phyloP scores from a whole-genome alignment of 345 rosid genomes.

The Gynandropsis gynandra region DNA sequence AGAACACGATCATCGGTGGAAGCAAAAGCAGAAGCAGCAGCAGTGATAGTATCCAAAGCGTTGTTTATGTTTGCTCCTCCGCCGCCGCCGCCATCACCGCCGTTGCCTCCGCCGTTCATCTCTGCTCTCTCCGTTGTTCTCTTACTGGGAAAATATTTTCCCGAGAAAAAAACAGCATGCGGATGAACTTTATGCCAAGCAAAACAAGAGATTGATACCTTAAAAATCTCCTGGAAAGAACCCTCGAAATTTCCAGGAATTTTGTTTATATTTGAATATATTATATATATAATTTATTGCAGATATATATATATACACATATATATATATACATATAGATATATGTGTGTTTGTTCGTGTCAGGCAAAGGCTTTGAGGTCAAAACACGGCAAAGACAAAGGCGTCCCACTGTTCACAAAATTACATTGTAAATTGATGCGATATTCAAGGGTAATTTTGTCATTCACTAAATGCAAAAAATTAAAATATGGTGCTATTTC shows the following conservation, averaged over 20 bases:
- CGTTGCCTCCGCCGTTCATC: conserved; percentile 46
- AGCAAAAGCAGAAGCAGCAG: conserved; percentile 88
- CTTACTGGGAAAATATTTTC: conserved; percentile 7
- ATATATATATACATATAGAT: not conserved
- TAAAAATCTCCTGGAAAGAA: conserved; percentile 12
- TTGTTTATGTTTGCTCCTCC: too few species aligned
- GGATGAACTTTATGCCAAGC: conserved; percentile 21
- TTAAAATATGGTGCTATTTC: conserved; percentile 12
- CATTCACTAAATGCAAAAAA: conserved; percentile 13
- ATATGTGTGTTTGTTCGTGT: conserved; percentile 9
- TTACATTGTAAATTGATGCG: conserved; percentile 18
- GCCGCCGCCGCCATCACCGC: conserved; percentile 30
- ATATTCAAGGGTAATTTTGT: conserved; percentile 13
- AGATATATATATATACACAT: not conserved
- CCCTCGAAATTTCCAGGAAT: conserved; percentile 26
- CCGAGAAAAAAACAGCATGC: conserved; percentile 27
- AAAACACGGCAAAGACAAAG: conserved; percentile 33
- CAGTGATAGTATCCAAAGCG: conserved; percentile 63
- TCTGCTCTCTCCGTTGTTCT: conserved; percentile 10
- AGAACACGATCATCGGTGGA: conserved; percentile 61
- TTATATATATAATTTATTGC: too few species aligned
- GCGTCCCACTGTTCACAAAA: conserved; percentile 16
- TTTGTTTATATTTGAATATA: conserved; percentile 7
- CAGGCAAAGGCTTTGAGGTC: conserved; percentile 28
- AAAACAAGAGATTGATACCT: conserved; percentile 2